These are phyloP conservation scores for Staphylotrichum tortipilum DNA, from an alignment of 495 filamentous ascomycete genomes.

Conservation along the genomic window DNA sequence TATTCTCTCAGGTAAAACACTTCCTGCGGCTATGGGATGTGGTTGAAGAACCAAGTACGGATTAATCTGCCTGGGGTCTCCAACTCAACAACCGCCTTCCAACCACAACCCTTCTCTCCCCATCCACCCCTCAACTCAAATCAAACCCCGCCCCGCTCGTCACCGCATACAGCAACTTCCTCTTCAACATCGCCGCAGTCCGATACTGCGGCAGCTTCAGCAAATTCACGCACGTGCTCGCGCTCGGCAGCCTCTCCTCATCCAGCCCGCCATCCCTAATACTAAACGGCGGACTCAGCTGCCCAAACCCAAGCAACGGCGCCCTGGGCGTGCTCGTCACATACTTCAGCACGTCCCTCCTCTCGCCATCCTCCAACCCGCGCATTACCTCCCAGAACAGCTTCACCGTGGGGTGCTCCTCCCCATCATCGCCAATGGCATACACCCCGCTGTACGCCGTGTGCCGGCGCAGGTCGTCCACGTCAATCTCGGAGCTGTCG, in stretches of 20 bases:
- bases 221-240: slow-evolving; percentile 94
- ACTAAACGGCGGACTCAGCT: slow-evolving; percentile 77
- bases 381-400: slow-evolving; percentile 92
- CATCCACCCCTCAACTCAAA: slow-evolving; percentile 50
- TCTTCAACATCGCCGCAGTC: slow-evolving; percentile 51
- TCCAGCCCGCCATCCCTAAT: slow-evolving; percentile 83
- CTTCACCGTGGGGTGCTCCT: slow-evolving; percentile 74
- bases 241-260: slow-evolving; percentile 73
- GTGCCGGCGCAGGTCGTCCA: slow-evolving; percentile 78
- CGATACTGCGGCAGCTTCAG: slow-evolving; percentile 85
- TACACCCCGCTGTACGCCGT: slow-evolving; percentile 87
- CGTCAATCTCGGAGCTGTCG: slow-evolving; percentile 72
- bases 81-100: no score
- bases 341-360: slow-evolving; percentile 84
- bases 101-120: neutral
- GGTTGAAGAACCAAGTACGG: no score
- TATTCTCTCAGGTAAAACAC: no score
- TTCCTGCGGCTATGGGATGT: no score
- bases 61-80: no score
- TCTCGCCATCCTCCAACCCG: slow-evolving; percentile 59
- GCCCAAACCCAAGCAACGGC: slow-evolving; percentile 83
- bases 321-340: slow-evolving; percentile 89
- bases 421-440: slow-evolving; percentile 71
- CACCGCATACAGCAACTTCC: slow-evolving; percentile 83
- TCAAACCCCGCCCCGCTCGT: slow-evolving; percentile 93